Evolutionary conservation across 768 basidiomycete species (phyloP), one percentile per base, ranked within the genome.

Genomic region (Dictyophora rubrovolvata): DNA sequence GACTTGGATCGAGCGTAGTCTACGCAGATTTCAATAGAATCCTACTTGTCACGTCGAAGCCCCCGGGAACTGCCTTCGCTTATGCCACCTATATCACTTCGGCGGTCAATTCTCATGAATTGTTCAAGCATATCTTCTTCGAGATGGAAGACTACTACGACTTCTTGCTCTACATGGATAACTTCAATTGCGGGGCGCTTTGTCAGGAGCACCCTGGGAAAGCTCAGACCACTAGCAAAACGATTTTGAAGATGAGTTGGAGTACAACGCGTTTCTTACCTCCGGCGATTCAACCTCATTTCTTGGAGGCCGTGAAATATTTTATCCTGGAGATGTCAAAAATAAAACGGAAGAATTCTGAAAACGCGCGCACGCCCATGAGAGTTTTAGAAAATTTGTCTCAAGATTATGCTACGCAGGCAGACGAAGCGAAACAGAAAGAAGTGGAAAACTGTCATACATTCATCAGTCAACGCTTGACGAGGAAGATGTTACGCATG

Each of bases 41-140:
- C 64, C 76, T 96, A 48, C 83, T 99, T 36, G 85, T 94, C 12
- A 99, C 96, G 0, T 88, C 89, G 33, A 98, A 97, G 70, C 95
- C 96, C 10, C 92, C 95, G 0, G 92, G 93, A 20, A 93, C 90
- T 5, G 95, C 96, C 0, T 82, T 87, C 66, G 96, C 96, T 0
- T 99, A 98, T 69, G 93, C 93, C 1, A 93, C 89, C 16, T 98
- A 98, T 71, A 87, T 98, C 68, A 85, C 87, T 23, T 87, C 89
- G 0, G 96, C 96, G 0, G 90, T 95, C 62, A 95, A 87, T 22
- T 87, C 91, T 3, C 87, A 97, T 66, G 95, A 98, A 63, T 78
- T 99, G 14, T 99, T 99, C 77, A 88, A 94, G 65, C 92, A 96
- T 61, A 77, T 98, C 28, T 87, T 87, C 67, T 79, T 99, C 60